A percentile compares a stretch with the other conserved stretches of the same genome.
Evolutionary conservation across 164 flowering plant species (phyloP).

Genomic region (Liquidambar formosana): DNA sequence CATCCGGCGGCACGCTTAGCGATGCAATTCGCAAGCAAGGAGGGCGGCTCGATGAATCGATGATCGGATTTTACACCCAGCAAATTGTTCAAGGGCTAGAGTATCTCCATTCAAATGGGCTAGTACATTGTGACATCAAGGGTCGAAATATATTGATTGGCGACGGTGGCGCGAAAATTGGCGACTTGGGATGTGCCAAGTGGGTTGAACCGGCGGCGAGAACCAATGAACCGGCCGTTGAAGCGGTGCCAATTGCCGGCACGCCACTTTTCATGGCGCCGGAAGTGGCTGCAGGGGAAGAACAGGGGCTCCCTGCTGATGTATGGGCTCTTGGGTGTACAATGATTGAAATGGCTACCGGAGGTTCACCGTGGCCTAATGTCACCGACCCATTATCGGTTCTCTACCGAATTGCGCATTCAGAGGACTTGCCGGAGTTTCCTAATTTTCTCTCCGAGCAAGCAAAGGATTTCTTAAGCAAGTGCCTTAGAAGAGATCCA

Average conservation of each 20-base stretch:
- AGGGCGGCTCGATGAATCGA: conserved; percentile 45
- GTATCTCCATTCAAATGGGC: conserved; percentile 54
- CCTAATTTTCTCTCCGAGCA: conserved; percentile 48
- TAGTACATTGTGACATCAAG: conserved; percentile 80
- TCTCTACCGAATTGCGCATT: conserved; percentile 50
- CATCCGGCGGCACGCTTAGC: conserved; percentile 51
- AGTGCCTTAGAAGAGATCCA: conserved; percentile 61
- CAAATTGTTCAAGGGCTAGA: conserved; percentile 59
- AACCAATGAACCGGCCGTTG: too few species aligned
- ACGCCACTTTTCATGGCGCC: conserved; percentile 90
- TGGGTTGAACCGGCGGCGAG: too few species aligned
- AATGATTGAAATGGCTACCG: conserved; percentile 79
- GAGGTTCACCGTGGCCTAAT: conserved; percentile 61
- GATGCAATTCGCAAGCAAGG: conserved; percentile 40
- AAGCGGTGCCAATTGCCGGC: conserved; percentile 34
- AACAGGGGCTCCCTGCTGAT: conserved; percentile 70
- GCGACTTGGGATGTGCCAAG: conserved; percentile 82
- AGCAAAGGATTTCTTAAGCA: conserved; percentile 69
- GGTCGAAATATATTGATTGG: conserved; percentile 36
- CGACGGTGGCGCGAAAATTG: conserved; percentile 49
- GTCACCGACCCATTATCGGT: conserved; percentile 42
- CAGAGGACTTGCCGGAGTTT: conserved; percentile 50
- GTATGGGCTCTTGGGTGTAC: conserved; percentile 92
- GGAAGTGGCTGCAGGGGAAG: conserved; percentile 73
- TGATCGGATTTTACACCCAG: conserved; percentile 33